These are phyloP conservation scores for Phytophthora tentaculata DNA, from an alignment of 352 stramenopile species.

Conservation along the genomic window DNA sequence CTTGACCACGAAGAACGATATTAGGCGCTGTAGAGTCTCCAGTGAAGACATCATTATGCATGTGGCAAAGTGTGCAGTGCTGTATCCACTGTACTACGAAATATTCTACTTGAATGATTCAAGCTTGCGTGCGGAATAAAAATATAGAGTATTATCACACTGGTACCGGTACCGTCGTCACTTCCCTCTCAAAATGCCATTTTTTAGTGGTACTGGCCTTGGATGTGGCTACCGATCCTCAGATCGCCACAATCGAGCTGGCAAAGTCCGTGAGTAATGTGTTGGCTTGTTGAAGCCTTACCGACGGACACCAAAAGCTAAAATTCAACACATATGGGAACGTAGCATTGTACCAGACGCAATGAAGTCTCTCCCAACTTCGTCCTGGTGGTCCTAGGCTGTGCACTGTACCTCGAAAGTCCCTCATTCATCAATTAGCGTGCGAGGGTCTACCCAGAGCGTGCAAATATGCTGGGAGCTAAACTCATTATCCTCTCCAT, in stretches of 20 bases:
- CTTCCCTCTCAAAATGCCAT: too few species aligned
- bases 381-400: slow-evolving; percentile 13
- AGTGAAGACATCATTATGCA: too few species aligned
- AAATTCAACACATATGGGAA: slow-evolving; percentile 18
- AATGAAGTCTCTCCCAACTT: not conserved
- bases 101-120: too few species aligned
- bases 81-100: too few species aligned
- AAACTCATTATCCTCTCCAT: slow-evolving; percentile 13
- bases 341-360: not conserved
- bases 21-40: too few species aligned
- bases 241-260: not conserved
- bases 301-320: not conserved
- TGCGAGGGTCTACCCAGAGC: not conserved
- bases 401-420: not conserved
- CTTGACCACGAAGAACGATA: too few species aligned
- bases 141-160: too few species aligned
- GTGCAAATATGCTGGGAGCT: slow-evolving; percentile 11
- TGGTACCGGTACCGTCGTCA: too few species aligned
- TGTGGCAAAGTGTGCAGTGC: too few species aligned
- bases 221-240: not conserved
- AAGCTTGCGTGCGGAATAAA: too few species aligned
- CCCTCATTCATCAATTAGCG: slow-evolving; percentile 22
- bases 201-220: too few species aligned
- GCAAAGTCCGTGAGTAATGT: not conserved
- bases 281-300: not conserved